phyloP scores from a whole-genome alignment of 139 green algal genomes.

The Micractinium sp. region DNA sequence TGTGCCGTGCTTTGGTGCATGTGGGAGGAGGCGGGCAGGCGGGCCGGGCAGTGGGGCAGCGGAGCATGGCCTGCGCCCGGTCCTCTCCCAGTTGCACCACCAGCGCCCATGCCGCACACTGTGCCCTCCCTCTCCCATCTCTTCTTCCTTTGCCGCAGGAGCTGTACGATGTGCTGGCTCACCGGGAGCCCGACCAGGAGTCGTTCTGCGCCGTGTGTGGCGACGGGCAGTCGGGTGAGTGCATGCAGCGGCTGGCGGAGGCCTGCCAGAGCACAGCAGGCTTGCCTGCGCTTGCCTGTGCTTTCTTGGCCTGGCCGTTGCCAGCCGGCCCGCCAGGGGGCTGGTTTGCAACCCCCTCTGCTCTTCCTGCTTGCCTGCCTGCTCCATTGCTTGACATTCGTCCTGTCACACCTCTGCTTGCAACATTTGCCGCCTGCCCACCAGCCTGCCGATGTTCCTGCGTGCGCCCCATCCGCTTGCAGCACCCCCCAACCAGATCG shows the following conservation, averaged over 20 bases:
- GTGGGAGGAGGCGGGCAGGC: no score
- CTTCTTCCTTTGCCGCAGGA: conserved; percentile 4
- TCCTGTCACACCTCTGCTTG: no score
- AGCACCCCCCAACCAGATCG: conserved; percentile 79
- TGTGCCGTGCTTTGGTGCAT: background rate
- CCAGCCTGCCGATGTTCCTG: background rate
- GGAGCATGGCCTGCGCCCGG: no score
- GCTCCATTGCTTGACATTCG: no score
- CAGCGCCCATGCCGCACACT: no score
- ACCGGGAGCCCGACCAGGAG: conserved; percentile 73
- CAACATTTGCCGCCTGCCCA: no score
- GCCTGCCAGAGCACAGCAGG: background rate
- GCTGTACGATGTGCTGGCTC: conserved; percentile 53
- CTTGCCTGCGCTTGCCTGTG: background rate
- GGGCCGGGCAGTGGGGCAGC: no score
- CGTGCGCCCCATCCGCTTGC: background rate
- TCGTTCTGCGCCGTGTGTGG: conserved; percentile 88
- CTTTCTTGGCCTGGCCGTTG: background rate
- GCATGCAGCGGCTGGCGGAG: background rate
- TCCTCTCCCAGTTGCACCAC: no score
- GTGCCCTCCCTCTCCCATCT: background rate
- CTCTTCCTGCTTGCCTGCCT: no score
- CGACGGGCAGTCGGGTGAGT: conserved; percentile 63
- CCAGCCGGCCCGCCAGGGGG: background rate
- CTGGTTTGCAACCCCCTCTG: no score